Evolutionary conservation across 2,329 filamentous ascomycete genomes (phyloP).

Genomic region (Cylindrodendrum hubeiense): DNA sequence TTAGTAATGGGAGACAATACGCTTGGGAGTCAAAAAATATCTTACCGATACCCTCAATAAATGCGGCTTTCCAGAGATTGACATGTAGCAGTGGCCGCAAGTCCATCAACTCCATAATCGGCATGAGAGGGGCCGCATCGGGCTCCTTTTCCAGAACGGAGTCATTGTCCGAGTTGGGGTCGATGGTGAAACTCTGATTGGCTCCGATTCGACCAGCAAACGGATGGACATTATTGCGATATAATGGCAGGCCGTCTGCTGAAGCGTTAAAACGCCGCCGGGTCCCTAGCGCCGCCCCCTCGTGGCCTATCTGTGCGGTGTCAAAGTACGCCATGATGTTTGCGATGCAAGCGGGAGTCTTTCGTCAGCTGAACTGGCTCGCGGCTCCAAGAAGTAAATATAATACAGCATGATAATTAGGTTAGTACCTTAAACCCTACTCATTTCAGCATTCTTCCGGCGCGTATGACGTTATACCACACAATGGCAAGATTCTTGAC

Average conservation of each 20-base stretch:
- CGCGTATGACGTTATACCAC: neutral
- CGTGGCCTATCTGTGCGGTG: neutral
- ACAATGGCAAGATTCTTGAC: neutral
- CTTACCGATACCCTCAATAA: slow-evolving; percentile 52
- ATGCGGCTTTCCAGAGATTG: slow-evolving; percentile 55
- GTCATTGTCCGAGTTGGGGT: slow-evolving; percentile 7
- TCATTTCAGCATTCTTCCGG: neutral
- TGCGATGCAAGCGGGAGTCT: neutral
- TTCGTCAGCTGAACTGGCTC: too few relatives aligned
- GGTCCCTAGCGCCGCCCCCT: neutral
- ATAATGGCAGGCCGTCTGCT: slow-evolving; percentile 6
- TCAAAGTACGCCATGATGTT: neutral
- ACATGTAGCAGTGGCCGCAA: slow-evolving; percentile 48
- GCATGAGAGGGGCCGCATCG: slow-evolving; percentile 57
- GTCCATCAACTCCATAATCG: slow-evolving; percentile 49
- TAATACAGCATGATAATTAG: too few relatives aligned
- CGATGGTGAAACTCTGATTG: slow-evolving; percentile 30
- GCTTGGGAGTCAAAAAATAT: rapidly evolving
- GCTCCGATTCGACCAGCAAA: slow-evolving; percentile 39
- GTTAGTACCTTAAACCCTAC: neutral
- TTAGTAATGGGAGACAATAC: neutral
- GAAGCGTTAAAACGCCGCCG: neutral
- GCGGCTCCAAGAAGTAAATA: neutral
- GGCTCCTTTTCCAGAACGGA: slow-evolving; percentile 49
- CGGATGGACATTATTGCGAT: slow-evolving; percentile 23